Conservation (phyloP, 208 protist species). For the Leptomonas pyrrhocoris region DNA sequence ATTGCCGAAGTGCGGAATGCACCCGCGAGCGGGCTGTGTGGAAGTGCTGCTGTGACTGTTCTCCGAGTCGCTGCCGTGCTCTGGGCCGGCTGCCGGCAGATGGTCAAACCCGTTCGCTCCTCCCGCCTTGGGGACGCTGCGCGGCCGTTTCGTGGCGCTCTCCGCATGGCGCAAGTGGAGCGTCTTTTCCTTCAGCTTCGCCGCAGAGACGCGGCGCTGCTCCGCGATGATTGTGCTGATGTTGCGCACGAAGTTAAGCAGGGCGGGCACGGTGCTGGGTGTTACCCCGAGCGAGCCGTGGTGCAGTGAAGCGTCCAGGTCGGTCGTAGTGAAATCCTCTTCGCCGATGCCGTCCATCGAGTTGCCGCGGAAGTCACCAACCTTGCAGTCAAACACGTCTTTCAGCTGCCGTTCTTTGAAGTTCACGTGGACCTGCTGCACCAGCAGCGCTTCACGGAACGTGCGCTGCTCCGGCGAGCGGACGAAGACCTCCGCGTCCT, state of each 20-base stretch:
- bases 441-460: conserved; percentile 53
- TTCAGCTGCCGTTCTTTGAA: conserved; percentile 91
- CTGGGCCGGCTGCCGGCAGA: neutral
- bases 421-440: conserved; percentile 58
- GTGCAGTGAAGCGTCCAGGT: conserved; percentile 48
- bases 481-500: conserved; percentile 35
- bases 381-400: conserved; percentile 83
- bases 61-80: neutral
- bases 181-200: conserved; percentile 31
- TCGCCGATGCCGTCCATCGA: conserved; percentile 81
- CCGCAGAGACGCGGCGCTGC: conserved; percentile 45
- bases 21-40: conserved; percentile 12
- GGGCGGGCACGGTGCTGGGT: conserved; percentile 73
- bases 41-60: conserved; percentile 9
- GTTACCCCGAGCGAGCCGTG: conserved; percentile 69
- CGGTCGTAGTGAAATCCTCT: conserved; percentile 53
- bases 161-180: neutral
- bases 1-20: conserved; percentile 76
- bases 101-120: neutral
- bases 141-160: neutral
- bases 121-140: neutral
- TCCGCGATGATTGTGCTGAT: conserved; percentile 59
- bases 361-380: conserved; percentile 40
- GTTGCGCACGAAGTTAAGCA: conserved; percentile 59
- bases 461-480: conserved; percentile 70